Evolutionary conservation across 805 yeast genomes (phyloP), one percentile per base, ranked within the genome.

Genomic region (Candida pseudofarinosa): DNA sequence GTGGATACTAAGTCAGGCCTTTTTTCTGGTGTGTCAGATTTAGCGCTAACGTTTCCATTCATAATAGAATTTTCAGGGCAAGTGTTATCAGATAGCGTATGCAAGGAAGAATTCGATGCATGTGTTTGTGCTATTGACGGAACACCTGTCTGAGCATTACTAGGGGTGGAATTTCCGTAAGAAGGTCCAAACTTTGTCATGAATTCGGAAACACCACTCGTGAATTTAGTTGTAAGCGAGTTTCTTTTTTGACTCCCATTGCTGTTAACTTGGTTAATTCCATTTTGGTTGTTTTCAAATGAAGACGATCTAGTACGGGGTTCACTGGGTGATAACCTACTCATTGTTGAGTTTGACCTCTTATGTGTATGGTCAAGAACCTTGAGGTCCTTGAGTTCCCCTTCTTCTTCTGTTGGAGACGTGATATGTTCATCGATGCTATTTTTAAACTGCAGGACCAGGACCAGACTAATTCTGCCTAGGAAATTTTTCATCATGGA

Each of bases 181-280:
- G 28, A 23, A 10, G 28, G 28, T 7, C 34, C 34, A 18, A 69
- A 54, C 44, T 66, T 69, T 13, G 67, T 67, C 71, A 70, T 69
- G 35, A 70, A 63, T 43, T 70, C 74, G 13, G 64, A 47, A 6
- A 70, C 67, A 1, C 75, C 74, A n/a, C 48, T 56, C n/a, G 69
- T 56, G 35, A 69, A 53, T 49, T 68, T 70, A 17, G 67, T 55
- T n/a, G 70, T 63, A 13, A 65, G 59, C 8, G 69, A 60, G 42
- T 57, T 62, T 26, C 64, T 52, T 42, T 63, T 60, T 18, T 44
- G 44, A 3, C 52, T 41, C 17, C 26, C 41, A 20, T 49, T 46
- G n/a, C 48, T 42, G 14, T 34, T 13, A 15, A 38, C 34, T 7
- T n/a, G 6, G 13, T 32, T 13, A 5, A n/a, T 15, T 7, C 17